These are phyloP conservation scores for Byssothecium circinans DNA, from an alignment of 2,329 filamentous ascomycete genomes.

Conservation along the genomic window DNA sequence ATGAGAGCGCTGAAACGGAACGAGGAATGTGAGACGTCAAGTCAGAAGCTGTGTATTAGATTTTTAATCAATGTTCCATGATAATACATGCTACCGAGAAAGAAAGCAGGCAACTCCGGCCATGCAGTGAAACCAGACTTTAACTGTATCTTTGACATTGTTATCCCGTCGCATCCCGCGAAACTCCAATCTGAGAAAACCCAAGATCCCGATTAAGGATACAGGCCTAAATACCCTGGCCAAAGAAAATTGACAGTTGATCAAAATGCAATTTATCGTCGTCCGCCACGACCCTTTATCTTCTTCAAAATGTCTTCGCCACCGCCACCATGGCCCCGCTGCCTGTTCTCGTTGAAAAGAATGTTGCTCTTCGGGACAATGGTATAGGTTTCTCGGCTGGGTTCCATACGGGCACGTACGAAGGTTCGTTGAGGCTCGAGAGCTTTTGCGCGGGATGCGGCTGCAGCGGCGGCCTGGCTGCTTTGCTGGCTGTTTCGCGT, in stretches of 20 bases:
- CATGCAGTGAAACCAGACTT: neutral
- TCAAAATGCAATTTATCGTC: neutral
- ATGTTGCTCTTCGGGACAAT: constrained; percentile 63
- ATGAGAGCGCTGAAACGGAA: too few species aligned
- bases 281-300: constrained; percentile 29
- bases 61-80: too few species aligned
- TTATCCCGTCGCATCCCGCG: neutral
- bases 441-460: constrained; percentile 48
- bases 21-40: too few species aligned
- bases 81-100: too few species aligned
- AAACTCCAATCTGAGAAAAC: neutral
- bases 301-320: constrained; percentile 37
- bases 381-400: constrained; percentile 62
- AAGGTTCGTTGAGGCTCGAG: constrained; percentile 56
- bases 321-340: constrained; percentile 24
- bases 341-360: constrained; percentile 33
- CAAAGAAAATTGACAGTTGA: neutral
- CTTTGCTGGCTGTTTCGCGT: constrained; percentile 27
- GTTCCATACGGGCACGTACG: constrained; percentile 62
- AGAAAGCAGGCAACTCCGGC: neutral
- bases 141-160: neutral
- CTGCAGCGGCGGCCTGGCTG: constrained; percentile 38
- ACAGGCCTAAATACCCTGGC: neutral
- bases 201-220: neutral
- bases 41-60: too few species aligned